phyloP scores from a whole-genome alignment of 495 filamentous ascomycete species.

The Tuber umbilicatum region DNA sequence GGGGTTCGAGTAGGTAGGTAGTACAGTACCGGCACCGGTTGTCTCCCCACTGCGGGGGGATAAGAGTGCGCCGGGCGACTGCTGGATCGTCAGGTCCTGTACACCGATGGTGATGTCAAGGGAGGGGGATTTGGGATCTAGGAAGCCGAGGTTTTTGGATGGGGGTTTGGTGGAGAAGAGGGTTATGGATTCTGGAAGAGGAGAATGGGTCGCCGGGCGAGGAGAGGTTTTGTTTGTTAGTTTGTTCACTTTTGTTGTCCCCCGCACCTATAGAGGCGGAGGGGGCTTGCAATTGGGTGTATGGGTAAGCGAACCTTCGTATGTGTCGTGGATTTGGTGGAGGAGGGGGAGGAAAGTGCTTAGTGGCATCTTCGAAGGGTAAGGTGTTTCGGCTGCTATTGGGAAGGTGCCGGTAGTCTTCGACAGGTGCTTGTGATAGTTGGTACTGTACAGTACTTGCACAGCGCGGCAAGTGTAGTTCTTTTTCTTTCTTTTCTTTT shows the following conservation, averaged over 20 bases:
- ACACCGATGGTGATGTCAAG: slow-evolving; percentile 64
- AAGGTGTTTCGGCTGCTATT: not conserved
- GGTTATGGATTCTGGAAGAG: slow-evolving; percentile 65
- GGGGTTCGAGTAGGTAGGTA: slow-evolving; percentile 40
- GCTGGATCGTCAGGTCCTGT: slow-evolving; percentile 68
- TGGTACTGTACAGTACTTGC: not conserved
- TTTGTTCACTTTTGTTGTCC: not conserved
- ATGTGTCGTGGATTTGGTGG: not conserved
- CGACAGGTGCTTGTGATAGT: not conserved
- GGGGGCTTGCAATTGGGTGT: not conserved
- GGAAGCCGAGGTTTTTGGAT: slow-evolving; percentile 74
- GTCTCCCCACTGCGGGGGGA: slow-evolving; percentile 76
- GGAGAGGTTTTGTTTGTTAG: not conserved
- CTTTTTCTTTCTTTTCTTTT: too few species aligned
- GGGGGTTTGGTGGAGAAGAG: slow-evolving; percentile 72
- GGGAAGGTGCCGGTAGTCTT: not conserved
- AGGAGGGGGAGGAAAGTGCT: not conserved
- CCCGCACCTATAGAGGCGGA: not conserved
- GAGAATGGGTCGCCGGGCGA: not conserved
- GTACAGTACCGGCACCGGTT: slow-evolving; percentile 70
- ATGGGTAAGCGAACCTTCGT: not conserved
- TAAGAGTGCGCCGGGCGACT: slow-evolving; percentile 74
- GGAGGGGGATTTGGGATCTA: slow-evolving; percentile 59
- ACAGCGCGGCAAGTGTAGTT: too few species aligned
- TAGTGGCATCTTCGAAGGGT: not conserved